Evolutionary conservation across 179 eudicot genomes (phyloP).

Genomic region (Pouteria campechiana): DNA sequence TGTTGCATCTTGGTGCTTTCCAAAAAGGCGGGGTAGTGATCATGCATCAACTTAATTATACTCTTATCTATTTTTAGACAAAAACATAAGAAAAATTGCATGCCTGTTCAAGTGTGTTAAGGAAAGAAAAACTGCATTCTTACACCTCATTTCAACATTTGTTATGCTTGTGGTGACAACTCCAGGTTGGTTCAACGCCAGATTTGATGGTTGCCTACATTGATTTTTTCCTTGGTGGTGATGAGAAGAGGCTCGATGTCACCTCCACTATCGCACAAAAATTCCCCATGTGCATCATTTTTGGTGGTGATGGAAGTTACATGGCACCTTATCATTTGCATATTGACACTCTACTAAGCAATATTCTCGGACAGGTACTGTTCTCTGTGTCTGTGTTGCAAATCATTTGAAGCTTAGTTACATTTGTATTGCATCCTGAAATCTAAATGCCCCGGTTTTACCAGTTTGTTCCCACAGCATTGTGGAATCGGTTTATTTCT

Average conservation of each 20-base stretch:
- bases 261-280: slow-evolving; percentile 61
- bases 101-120: too few relatives aligned
- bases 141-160: too few relatives aligned
- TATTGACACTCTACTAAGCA: slow-evolving; percentile 54
- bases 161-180: neutral
- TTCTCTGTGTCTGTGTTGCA: neutral
- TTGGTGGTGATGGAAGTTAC: slow-evolving; percentile 90
- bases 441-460: slow-evolving; percentile 3
- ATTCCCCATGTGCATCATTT: slow-evolving; percentile 80
- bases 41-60: too few relatives aligned
- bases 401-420: too few relatives aligned
- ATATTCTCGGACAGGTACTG: slow-evolving; percentile 71
- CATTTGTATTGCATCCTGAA: too few relatives aligned
- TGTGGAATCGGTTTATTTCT: slow-evolving; percentile 75
- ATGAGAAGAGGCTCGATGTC: slow-evolving; percentile 74
- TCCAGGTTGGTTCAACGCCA: slow-evolving; percentile 87
- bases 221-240: slow-evolving; percentile 89
- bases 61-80: too few relatives aligned
- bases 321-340: slow-evolving; percentile 83
- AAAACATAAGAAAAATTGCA: too few relatives aligned
- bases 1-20: too few relatives aligned
- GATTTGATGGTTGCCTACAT: slow-evolving; percentile 74
- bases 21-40: too few relatives aligned
- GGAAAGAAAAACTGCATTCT: too few relatives aligned
- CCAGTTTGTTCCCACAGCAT: slow-evolving; percentile 77